These are phyloP conservation scores for Hondaea fermentalgiana DNA, from an alignment of 108 stramenopile genomes.

Conservation along the genomic window DNA sequence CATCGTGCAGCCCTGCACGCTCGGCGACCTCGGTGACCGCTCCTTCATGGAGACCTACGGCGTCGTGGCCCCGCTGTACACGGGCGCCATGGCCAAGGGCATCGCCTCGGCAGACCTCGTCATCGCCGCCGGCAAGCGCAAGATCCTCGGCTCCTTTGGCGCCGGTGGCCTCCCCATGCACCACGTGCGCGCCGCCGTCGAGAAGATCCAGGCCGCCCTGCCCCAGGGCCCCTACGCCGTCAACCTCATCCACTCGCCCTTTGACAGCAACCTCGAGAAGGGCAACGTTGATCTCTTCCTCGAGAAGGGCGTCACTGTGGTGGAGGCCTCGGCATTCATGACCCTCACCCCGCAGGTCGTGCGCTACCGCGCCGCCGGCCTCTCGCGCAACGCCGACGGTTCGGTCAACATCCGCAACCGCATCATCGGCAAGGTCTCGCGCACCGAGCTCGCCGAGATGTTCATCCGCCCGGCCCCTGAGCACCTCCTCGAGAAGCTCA, in stretches of 20 bases:
- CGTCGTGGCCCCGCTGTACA: background rate
- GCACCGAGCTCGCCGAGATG: background rate
- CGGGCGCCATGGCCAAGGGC: background rate
- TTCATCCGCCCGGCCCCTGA: background rate
- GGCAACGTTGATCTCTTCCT: background rate
- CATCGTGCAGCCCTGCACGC: background rate
- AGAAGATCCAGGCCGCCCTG: background rate
- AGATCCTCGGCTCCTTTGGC: background rate
- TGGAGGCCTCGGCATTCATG: background rate
- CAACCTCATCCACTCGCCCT: background rate
- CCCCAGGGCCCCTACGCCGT: background rate
- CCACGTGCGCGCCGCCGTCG: background rate
- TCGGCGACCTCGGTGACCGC: background rate
- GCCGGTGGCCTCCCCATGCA: background rate
- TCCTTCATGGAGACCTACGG: background rate
- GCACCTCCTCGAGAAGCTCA: background rate
- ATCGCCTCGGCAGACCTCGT: background rate
- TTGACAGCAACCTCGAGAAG: background rate
- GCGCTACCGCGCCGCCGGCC: background rate
- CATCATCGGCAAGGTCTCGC: background rate
- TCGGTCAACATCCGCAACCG: background rate
- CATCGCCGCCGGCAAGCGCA: background rate
- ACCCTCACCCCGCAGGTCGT: background rate
- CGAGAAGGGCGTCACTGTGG: background rate
- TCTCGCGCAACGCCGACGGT: background rate